Percentiles rank a stretch among this genome's conserved stretches.
Conservation (phyloP, 106 monocot genomes). For the Ottelia alismoides region DNA sequence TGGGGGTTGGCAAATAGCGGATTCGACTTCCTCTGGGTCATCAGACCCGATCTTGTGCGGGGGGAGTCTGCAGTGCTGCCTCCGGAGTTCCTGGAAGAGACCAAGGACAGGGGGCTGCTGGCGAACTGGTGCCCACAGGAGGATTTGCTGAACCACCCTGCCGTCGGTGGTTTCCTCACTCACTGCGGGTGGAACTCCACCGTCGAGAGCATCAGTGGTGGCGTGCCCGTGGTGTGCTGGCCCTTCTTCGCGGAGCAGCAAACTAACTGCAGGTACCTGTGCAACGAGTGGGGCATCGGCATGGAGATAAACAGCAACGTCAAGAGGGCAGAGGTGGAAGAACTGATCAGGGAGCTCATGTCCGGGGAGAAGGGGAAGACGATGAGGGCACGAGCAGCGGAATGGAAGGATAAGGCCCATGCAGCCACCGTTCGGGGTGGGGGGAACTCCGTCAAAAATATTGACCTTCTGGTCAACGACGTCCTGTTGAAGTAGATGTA, state of each 20-base stretch:
- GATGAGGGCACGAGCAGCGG: not conserved
- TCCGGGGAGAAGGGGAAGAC: conserved; percentile 5
- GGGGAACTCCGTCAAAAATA: no score
- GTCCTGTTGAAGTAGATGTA: no score
- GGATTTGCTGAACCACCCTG: conserved; percentile 4
- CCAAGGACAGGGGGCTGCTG: not conserved
- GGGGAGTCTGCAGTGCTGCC: conserved; percentile 6
- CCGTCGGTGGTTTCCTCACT: conserved; percentile 13
- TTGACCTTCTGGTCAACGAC: no score
- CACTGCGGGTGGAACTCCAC: conserved; percentile 22
- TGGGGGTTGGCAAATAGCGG: conserved; percentile 6
- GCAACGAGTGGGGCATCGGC: conserved; percentile 10
- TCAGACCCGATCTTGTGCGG: conserved; percentile 11
- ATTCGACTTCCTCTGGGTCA: conserved; percentile 10
- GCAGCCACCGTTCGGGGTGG: no score
- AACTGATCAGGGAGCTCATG: conserved; percentile 3
- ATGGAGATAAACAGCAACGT: conserved; percentile 9
- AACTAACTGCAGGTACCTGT: conserved; percentile 4
- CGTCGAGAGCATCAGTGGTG: conserved; percentile 12
- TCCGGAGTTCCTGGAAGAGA: conserved; percentile 4
- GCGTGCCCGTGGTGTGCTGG: conserved; percentile 13
- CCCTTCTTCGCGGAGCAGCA: conserved; percentile 17
- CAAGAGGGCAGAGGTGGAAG: conserved; percentile 8
- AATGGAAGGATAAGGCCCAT: conserved; percentile 1
- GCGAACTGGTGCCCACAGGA: conserved; percentile 16